phyloP scores from a whole-genome alignment of 2,329 filamentous ascomycete genomes.

The Zymoseptoria ardabiliae region DNA sequence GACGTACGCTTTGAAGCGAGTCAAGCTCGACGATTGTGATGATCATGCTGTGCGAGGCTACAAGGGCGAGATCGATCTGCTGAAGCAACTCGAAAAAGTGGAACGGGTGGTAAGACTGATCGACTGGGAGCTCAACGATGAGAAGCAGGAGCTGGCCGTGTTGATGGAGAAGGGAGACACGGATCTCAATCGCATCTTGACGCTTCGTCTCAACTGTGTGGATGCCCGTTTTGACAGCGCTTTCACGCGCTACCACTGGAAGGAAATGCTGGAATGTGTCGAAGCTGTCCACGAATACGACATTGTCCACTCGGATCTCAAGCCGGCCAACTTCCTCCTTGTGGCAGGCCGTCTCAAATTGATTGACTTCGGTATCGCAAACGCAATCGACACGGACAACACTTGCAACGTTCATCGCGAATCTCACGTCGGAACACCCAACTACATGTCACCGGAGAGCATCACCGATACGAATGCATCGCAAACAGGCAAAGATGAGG shows the following conservation, averaged over 20 bases:
- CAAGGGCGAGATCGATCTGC: slow-evolving; percentile 89
- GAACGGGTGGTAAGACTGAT: slow-evolving; percentile 85
- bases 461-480: slow-evolving; percentile 75
- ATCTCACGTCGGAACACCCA: slow-evolving; percentile 89
- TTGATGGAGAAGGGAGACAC: slow-evolving; percentile 97
- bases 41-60: slow-evolving; percentile 76
- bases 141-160: slow-evolving; percentile 76
- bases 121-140: slow-evolving; percentile 88
- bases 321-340: slow-evolving; percentile 93
- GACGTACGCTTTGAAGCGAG: slow-evolving; percentile 87
- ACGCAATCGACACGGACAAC: slow-evolving; percentile 89
- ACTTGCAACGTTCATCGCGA: slow-evolving; percentile 97
- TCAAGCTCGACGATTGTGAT: slow-evolving; percentile 84
- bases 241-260: slow-evolving; percentile 97
- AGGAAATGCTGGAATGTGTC: slow-evolving; percentile 97
- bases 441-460: slow-evolving; percentile 97
- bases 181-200: slow-evolving; percentile 81
- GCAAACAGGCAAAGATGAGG: slow-evolving; percentile 34
- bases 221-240: slow-evolving; percentile 73
- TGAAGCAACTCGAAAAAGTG: slow-evolving; percentile 73
- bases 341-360: slow-evolving; percentile 86
- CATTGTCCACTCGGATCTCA: slow-evolving; percentile 93
- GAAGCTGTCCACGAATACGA: slow-evolving; percentile 81
- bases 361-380: slow-evolving; percentile 97
- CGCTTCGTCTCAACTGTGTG: slow-evolving; percentile 58